Evolutionary conservation across 1,284 basidiomycete species (phyloP).

Genomic region (Boletellus deceptivus): DNA sequence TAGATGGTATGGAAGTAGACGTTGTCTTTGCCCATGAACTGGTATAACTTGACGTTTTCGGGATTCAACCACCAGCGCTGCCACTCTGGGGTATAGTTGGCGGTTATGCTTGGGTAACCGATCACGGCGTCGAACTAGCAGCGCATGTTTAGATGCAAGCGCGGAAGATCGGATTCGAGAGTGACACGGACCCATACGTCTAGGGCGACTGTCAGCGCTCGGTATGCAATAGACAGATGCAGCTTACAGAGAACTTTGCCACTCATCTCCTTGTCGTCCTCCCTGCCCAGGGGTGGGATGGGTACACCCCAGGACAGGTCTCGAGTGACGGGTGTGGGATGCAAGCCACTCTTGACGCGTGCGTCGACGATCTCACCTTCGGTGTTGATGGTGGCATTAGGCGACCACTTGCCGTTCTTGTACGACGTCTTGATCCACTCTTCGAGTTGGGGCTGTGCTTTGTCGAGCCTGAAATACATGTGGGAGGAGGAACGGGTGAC

Average conservation of each 20-base stretch:
- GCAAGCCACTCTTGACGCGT: slow-evolving; percentile 83
- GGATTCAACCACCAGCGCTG: slow-evolving; percentile 97
- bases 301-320: slow-evolving; percentile 98
- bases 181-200: slow-evolving; percentile 75
- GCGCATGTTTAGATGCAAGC: slow-evolving; percentile 9
- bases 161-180: background rate
- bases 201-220: slow-evolving; percentile 31
- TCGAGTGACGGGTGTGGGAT: slow-evolving; percentile 89
- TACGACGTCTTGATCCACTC: slow-evolving; percentile 85
- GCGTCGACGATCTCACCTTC: slow-evolving; percentile 91
- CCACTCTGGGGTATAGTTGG: slow-evolving; percentile 94
- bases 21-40: slow-evolving; percentile 99
- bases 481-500: slow-evolving; percentile 83
- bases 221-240: background rate
- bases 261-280: slow-evolving; percentile 80
- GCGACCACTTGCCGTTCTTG: slow-evolving; percentile 86
- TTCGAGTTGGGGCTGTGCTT: slow-evolving; percentile 81
- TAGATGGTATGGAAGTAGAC: slow-evolving; percentile 99
- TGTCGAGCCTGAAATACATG: slow-evolving; percentile 89
- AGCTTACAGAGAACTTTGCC: slow-evolving; percentile 94
- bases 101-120: slow-evolving; percentile 97
- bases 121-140: slow-evolving; percentile 94
- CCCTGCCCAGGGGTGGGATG: slow-evolving; percentile 73
- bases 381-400: slow-evolving; percentile 85
- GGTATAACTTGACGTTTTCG: slow-evolving; percentile 88